phyloP scores from a whole-genome alignment of 75 land plant species.

The Pinus tabuliformis region DNA sequence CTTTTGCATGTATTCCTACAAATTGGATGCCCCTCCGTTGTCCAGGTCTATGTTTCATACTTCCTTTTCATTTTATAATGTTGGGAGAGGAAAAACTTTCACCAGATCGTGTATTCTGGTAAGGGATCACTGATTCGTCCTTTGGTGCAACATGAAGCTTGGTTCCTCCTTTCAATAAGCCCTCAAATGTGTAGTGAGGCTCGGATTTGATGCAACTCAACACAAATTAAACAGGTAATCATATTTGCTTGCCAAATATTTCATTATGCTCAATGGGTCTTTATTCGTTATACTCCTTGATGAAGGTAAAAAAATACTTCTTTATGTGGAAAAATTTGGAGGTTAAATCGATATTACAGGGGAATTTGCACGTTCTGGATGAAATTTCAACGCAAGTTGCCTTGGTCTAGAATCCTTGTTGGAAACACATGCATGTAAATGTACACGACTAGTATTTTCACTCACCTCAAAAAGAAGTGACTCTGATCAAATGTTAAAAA shows the following conservation, averaged over 20 bases:
- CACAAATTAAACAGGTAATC: slow-evolving; percentile 70
- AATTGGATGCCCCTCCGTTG: slow-evolving; percentile 53
- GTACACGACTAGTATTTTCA: slow-evolving; percentile 80
- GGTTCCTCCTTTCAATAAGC: slow-evolving; percentile 81
- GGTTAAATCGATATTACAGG: slow-evolving; percentile 6
- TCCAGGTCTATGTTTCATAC: slow-evolving; percentile 69
- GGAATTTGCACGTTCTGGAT: slow-evolving; percentile 72
- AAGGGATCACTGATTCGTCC: slow-evolving; percentile 56
- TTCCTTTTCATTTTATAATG: slow-evolving; percentile 42
- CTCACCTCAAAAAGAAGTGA: slow-evolving; percentile 27
- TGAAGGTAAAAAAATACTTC: slow-evolving; percentile 31
- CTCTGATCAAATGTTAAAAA: background rate
- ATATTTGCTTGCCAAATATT: slow-evolving; percentile 73
- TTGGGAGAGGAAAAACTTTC: slow-evolving; percentile 36
- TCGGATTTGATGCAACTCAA: slow-evolving; percentile 52
- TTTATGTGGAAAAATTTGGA: slow-evolving; percentile 16
- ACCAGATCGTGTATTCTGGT: slow-evolving; percentile 74
- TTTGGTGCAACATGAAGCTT: slow-evolving; percentile 69
- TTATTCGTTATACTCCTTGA: slow-evolving; percentile 64
- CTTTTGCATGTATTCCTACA: slow-evolving; percentile 65
- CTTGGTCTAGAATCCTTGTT: slow-evolving; percentile 55
- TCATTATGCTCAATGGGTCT: slow-evolving; percentile 71
- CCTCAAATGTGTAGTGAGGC: slow-evolving; percentile 42
- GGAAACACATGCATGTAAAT: slow-evolving; percentile 53
- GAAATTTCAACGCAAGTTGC: slow-evolving; percentile 72